These are phyloP conservation scores for Exidia glandulosa DNA, from an alignment of 768 basidiomycete species.

Conservation along the genomic window DNA sequence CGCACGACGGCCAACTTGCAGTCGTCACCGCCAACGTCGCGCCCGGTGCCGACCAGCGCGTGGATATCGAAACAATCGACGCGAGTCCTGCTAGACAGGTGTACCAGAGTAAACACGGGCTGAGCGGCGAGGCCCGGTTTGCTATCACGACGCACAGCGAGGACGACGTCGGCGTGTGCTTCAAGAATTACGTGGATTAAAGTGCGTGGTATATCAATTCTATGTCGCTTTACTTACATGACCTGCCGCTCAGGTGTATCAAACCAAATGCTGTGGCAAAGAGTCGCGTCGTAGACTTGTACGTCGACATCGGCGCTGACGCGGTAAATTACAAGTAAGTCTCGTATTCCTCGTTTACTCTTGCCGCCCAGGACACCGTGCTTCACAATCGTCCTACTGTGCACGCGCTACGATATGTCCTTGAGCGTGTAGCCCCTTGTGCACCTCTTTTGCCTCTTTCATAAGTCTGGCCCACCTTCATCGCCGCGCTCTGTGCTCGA, in stretches of 20 bases:
- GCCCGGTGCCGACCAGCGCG: conserved; percentile 60
- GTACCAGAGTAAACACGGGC: conserved; percentile 79
- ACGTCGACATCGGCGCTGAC: conserved; percentile 96
- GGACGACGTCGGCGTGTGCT: conserved; percentile 92
- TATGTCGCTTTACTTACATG: background rate
- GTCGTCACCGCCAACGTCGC: conserved; percentile 94
- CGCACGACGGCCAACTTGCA: conserved; percentile 75
- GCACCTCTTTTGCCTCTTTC: too few species aligned
- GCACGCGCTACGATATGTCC: too few species aligned
- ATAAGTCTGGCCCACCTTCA: too few species aligned
- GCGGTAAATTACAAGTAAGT: conserved; percentile 97
- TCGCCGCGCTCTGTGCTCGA: too few species aligned
- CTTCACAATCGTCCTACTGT: too few species aligned
- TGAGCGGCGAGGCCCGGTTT: conserved; percentile 84
- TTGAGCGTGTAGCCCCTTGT: too few species aligned
- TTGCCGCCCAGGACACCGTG: too few species aligned
- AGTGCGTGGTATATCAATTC: conserved; percentile 35
- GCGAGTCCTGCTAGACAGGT: conserved; percentile 76
- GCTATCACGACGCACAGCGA: conserved; percentile 90
- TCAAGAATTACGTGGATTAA: conserved; percentile 67
- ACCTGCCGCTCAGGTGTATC: conserved; percentile 32
- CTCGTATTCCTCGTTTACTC: too few species aligned
- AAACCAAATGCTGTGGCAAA: conserved; percentile 35
- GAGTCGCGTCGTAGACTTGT: conserved; percentile 73
- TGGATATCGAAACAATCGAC: conserved; percentile 92